Evolutionary conservation across 2,329 filamentous ascomycete species (phyloP), one percentile per base, ranked within the genome.

Genomic region (Beauveria rudraprayagi): DNA sequence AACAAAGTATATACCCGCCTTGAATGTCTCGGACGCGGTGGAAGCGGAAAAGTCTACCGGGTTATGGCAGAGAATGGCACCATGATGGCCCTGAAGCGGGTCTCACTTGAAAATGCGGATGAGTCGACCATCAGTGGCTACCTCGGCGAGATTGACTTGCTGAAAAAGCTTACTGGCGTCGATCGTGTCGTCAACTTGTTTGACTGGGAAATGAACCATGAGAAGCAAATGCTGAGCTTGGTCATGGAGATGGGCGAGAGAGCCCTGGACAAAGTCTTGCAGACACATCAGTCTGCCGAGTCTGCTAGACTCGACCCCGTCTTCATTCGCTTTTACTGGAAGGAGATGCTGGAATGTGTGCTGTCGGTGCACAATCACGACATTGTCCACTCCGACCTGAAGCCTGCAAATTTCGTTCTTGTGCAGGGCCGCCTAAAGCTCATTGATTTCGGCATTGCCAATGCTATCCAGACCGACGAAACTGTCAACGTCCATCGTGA

Each of bases 231-330:
- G 65, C 84, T 99, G 61, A 93, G 87, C 69, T 84, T 99, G 72
- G 89, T 99, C 62, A 96, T 99, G 92, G 94, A 99, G 76, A 90
- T 96, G 71, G 94, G 94, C 65, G 94, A 99, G 75, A 85, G 93
- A 24, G 94, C 99, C 73, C 83, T 99, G 69, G 90, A 95, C 70
- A 91, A 88, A 60, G 86, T 97, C 59, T 82, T 99, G 65, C 87
- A 86, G 41, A 83, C 87, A 65, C 85, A 87, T 10, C 78, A 90
- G 68, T 90, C 87, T 68, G 83, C 80, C 0, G 88, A 92, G 63
- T 84, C 89, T 59, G 84, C 90, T 44, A 84, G 82, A 63, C 88
- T 99, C 63, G 94, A 99, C 70, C 83, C 91, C 1, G 90, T 89
- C 58, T 97, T 97, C 72, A 91, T 94, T 14, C 89, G 94, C n/a